Conservation (phyloP, 73 alveolate species). For the Paramecium pentaurelia region DNA sequence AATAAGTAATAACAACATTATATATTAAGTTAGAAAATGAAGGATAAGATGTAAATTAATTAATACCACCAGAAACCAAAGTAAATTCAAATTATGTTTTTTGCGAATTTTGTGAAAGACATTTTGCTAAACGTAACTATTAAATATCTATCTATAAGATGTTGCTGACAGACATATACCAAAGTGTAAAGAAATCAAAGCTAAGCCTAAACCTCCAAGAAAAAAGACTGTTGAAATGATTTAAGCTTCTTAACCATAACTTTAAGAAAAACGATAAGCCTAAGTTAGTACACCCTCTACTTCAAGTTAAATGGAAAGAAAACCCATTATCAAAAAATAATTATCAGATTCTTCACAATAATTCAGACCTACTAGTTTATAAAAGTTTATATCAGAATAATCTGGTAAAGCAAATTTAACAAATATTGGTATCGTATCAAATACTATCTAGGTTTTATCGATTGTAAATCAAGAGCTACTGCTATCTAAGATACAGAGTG, state of each 20-base stretch:
- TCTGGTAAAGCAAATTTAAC: slow-evolving; percentile 2
- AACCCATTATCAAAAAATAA: not conserved
- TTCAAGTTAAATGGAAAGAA: not conserved
- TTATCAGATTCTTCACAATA: slow-evolving; percentile 7
- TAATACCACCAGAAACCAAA: not conserved
- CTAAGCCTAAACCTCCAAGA: slow-evolving; percentile 69
- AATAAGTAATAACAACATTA: not conserved
- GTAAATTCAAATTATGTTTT: slow-evolving; percentile 47
- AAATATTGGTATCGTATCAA: not conserved
- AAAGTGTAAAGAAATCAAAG: slow-evolving; percentile 61
- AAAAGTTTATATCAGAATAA: not conserved
- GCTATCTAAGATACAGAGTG: slow-evolving; percentile 33
- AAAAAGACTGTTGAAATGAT: not conserved
- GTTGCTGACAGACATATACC: slow-evolving; percentile 75
- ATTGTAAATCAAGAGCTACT: slow-evolving; percentile 3
- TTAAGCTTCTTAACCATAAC: not conserved
- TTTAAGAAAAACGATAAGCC: not conserved
- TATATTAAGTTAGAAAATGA: not conserved
- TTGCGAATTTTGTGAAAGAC: slow-evolving; percentile 62
- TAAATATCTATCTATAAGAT: not conserved
- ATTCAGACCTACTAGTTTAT: slow-evolving; percentile 39
- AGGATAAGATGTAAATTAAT: not conserved
- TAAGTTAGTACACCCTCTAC: slow-evolving; percentile 34
- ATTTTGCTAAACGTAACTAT: slow-evolving; percentile 25
- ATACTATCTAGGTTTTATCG: not conserved